These are phyloP conservation scores for Phytophthora megakarya DNA, from an alignment of 352 stramenopile species.

Conservation along the genomic window DNA sequence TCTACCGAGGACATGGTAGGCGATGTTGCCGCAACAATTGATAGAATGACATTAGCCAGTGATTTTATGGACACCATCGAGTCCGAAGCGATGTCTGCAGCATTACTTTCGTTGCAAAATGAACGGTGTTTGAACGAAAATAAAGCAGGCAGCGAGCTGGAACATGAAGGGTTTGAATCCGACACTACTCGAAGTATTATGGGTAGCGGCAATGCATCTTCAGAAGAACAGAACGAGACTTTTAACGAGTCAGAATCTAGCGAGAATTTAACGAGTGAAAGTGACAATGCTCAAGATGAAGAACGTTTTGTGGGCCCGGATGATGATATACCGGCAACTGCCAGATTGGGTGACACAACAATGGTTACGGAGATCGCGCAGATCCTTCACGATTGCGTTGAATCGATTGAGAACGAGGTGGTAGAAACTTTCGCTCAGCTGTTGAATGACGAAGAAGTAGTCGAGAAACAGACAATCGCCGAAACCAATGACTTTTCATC, in stretches of 20 bases:
- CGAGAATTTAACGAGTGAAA: background rate
- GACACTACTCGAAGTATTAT: slow-evolving; percentile 16
- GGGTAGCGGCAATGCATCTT: slow-evolving; percentile 4
- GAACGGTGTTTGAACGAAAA: background rate
- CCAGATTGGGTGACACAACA: background rate
- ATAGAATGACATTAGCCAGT: slow-evolving; percentile 13
- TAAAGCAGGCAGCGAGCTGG: slow-evolving; percentile 1
- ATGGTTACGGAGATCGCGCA: background rate
- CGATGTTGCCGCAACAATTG: background rate
- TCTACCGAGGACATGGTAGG: background rate
- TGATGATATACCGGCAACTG: background rate
- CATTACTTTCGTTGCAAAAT: slow-evolving; percentile 8
- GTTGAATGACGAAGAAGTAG: background rate
- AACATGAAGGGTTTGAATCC: slow-evolving; percentile 13
- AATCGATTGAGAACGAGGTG: slow-evolving; percentile 3
- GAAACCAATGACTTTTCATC: slow-evolving; percentile 4
- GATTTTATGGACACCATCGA: slow-evolving; percentile 17
- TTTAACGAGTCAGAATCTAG: background rate
- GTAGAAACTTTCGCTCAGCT: background rate
- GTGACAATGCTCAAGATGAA: background rate
- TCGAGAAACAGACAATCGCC: background rate
- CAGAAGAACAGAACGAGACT: slow-evolving; percentile 18
- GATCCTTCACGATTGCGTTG: slow-evolving; percentile 1
- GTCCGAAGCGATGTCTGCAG: slow-evolving; percentile 13
- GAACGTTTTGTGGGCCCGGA: background rate